Evolutionary conservation across 116 monocot genomes (phyloP), one percentile per base, ranked within the genome.

Genomic region (Thalassia testudinum): DNA sequence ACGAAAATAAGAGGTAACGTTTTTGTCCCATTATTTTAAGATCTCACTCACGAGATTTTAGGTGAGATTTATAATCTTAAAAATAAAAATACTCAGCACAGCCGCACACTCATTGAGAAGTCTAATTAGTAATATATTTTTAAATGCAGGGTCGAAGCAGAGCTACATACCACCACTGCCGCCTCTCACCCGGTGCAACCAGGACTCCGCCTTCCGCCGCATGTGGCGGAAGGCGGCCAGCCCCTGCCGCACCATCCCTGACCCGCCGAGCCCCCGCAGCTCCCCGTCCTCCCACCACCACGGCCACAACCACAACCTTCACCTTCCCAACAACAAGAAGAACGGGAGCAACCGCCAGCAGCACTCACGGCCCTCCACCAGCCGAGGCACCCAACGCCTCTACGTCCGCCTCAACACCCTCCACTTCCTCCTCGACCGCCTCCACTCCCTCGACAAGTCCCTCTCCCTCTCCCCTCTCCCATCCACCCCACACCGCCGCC

Each of bases 391-490:
- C 5, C 82, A 85, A 23, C 88, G 89, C 25, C 77, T 97, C 26
- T 97, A 89, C 66, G 72, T 97, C 68, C 89, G 85, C 37, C 74
- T 97, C 69, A 97, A 89, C 66, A 89, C 97, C 11, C 89, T 97
- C 28, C 72, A 89, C 67, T 89, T 81, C 79, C 60, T 89, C 59
- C 74, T 76, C 66, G 57, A 62, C 40, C 78, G 79, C 68, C 60
- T 97, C 49, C 76, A 75, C 60, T 59, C 73, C 54, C 72, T 97
- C 20, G 79, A 89, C 67, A 79, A 81, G 47, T 77, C 85, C 24
- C 71, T 95, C 56, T 70, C 78, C 57, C 60, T 74, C 69, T 24
- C 65, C n/a, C 40, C 40, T 7, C 14, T 14, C 11, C 11, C 11
- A 19, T 25, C 49, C 0, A 53, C 49, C 57, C 26, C 49, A 27